These are phyloP conservation scores for Metschnikowia bowlesiae DNA, from an alignment of 805 yeast species.

Conservation along the genomic window DNA sequence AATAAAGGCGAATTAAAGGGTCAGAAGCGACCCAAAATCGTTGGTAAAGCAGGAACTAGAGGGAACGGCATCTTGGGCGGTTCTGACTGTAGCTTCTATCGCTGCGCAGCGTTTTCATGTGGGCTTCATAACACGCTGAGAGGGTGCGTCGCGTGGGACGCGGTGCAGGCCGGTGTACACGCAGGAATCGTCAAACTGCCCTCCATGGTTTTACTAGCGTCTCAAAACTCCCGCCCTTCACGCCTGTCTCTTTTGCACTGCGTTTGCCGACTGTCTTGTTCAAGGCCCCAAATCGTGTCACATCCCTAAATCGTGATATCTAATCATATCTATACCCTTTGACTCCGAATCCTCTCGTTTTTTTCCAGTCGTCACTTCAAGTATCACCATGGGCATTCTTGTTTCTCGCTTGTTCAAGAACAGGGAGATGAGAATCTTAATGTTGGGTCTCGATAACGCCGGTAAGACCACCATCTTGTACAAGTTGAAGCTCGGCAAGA, in stretches of 20 bases:
- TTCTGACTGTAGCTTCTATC: background rate
- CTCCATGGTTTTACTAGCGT: background rate
- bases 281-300: background rate
- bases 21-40: too few species aligned
- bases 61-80: background rate
- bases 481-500: conserved; percentile 72
- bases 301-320: background rate
- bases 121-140: background rate
- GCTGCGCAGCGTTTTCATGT: background rate
- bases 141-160: background rate
- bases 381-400: conserved; percentile 2
- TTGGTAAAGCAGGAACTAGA: too few species aligned
- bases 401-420: conserved; percentile 52
- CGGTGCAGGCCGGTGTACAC: conserved; percentile 4
- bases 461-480: conserved; percentile 88
- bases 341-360: background rate
- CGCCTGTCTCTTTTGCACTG: background rate
- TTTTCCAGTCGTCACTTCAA: background rate
- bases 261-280: background rate
- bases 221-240: background rate
- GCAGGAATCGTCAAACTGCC: conserved; percentile 1
- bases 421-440: conserved; percentile 92
- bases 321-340: background rate
- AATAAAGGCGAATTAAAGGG: too few species aligned
- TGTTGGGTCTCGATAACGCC: conserved; percentile 91